Conservation (phyloP, 768 basidiomycete species). For the Tephrocybe sp. region DNA sequence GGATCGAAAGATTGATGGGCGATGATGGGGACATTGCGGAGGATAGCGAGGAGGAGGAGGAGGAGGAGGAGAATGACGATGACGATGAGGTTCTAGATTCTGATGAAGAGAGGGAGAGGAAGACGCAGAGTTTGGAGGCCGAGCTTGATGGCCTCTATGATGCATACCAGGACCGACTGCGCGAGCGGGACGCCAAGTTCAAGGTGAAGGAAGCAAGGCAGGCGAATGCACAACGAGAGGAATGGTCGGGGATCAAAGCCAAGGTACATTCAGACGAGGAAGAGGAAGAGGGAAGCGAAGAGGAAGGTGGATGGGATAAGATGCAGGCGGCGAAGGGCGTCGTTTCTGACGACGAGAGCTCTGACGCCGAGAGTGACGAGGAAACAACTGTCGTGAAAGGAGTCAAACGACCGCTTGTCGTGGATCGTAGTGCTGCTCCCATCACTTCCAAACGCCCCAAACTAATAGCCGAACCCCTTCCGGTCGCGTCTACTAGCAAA, state of each 20-base stretch:
- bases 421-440: conserved; percentile 16
- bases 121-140: conserved; percentile 67
- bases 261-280: conserved; percentile 26
- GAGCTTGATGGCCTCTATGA: conserved; percentile 90
- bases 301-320: conserved; percentile 72
- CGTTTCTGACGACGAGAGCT: conserved; percentile 53
- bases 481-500: conserved; percentile 38
- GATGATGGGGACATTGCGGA: conserved; percentile 43
- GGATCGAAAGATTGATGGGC: conserved; percentile 32
- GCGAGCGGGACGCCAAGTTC: conserved; percentile 85
- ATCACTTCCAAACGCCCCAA: conserved; percentile 50
- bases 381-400: conserved; percentile 14
- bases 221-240: conserved; percentile 73
- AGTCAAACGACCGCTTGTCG: conserved; percentile 45
- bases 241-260: conserved; percentile 74
- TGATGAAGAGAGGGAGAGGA: conserved; percentile 71
- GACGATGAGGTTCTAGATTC: conserved; percentile 49
- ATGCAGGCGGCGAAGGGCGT: conserved; percentile 56
- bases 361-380: conserved; percentile 44
- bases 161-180: conserved; percentile 75
- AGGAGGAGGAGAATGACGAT: conserved; percentile 30
- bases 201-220: conserved; percentile 77
- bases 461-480: conserved; percentile 42
- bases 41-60: conserved; percentile 27
- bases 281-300: conserved; percentile 43